Base-by-base conservation (phyloP, 2,329 filamentous ascomycete genomes). In the Beauveria asiatica region DNA sequence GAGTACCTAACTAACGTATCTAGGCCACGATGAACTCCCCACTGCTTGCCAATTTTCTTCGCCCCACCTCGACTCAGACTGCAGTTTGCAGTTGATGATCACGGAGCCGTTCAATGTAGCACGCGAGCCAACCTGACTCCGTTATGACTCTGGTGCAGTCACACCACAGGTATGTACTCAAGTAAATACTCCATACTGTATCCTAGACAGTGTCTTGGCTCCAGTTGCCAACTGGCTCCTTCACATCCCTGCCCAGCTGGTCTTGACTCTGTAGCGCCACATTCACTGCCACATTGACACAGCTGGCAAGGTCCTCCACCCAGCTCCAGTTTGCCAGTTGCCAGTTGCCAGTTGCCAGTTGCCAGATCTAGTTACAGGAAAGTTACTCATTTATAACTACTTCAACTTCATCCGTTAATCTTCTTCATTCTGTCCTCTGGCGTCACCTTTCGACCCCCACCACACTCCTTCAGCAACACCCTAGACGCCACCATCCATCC, bases 161-260 rank as follows among this genome's bases (percentile, higher is more conserved):
- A 37, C 33, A 37, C 33, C 2, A 5, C 48, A 33, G 23, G 5
- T 17, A n/a, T 17, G 6, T 37, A 16, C n/a, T 48, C 16, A 17
- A 27, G 5, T 17, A 17, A 27, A 3, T 17, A n/a, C 16, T 4
- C 21, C 21, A 11, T 17, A 44, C 13, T 37, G 30, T 16, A 10
- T 39, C 10, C 17, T n/a, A 19, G 7, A 10, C 17, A 19, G 16
- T 13, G n/a, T 39, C 54, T 39, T 19, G 44, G 25, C 42, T 19
- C 42, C 6, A 33, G 30, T 33, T 33, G 30, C 5, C 27, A 8
- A 30, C 27, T 8, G 27, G 27, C 27, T 30, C 27, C 2, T 30
- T 33, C 33, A 37, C 11, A 57, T 16, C 56, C 56, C 46, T 58
- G 56, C 46, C 23, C 56, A 58, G 56, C 56, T 58, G 56, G 46